Percentiles rank a stretch among this genome's conserved stretches.
phyloP scores from a whole-genome alignment of 83 land plant genomes.

The Thuja plicata region DNA sequence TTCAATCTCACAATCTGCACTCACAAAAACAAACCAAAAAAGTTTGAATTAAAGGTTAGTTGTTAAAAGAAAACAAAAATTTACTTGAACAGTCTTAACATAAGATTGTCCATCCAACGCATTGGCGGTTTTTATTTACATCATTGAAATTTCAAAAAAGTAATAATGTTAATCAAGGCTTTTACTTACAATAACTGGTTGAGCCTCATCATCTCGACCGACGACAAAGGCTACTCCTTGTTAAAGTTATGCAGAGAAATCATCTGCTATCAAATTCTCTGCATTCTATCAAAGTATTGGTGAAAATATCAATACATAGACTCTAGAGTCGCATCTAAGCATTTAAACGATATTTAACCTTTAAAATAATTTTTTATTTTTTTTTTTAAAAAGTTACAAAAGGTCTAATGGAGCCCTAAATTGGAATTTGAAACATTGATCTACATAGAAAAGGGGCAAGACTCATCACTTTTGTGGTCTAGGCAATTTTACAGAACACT shows the following conservation, averaged over 20 bases:
- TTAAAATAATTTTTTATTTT: too few relatives aligned
- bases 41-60: background rate
- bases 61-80: background rate
- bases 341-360: background rate
- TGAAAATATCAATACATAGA: background rate
- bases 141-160: background rate
- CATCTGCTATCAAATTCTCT: slow-evolving; percentile 91
- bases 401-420: too few relatives aligned
- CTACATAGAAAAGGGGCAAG: too few relatives aligned
- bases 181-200: slow-evolving; percentile 74
- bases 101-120: background rate
- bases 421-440: too few relatives aligned
- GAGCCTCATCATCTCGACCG: slow-evolving; percentile 77
- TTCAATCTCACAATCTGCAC: slow-evolving; percentile 78
- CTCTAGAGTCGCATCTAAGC: background rate
- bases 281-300: slow-evolving; percentile 5
- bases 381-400: too few relatives aligned
- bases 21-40: background rate
- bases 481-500: too few relatives aligned
- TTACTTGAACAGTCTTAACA: background rate
- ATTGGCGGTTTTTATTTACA: background rate
- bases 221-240: slow-evolving; percentile 85
- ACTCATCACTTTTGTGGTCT: too few relatives aligned
- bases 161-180: background rate
- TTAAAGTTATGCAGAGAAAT: slow-evolving; percentile 82